Evolutionary conservation across 352 stramenopile species (phyloP).

Genomic region (Phytophthora chlamydospora): DNA sequence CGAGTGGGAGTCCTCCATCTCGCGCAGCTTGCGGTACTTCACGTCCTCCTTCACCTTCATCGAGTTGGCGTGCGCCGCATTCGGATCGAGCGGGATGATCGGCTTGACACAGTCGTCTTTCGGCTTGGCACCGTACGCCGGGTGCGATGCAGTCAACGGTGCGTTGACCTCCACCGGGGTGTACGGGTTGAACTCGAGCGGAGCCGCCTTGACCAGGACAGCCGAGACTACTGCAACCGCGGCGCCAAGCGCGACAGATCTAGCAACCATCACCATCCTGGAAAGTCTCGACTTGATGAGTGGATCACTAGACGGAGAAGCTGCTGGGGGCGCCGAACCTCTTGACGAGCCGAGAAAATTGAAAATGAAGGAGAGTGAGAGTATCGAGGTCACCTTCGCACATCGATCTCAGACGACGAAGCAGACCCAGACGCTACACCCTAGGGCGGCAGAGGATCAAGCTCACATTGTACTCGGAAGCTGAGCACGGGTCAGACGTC

Average conservation of each 20-base stretch:
- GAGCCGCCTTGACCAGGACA: slow-evolving; percentile 5
- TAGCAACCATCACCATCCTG: slow-evolving; percentile 16
- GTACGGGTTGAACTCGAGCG: slow-evolving; percentile 31
- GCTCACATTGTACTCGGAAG: slow-evolving; percentile 10
- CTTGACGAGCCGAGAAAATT: slow-evolving; percentile 18
- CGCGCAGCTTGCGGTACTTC: slow-evolving; percentile 11
- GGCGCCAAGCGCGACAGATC: slow-evolving; percentile 11
- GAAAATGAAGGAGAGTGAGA: slow-evolving; percentile 6
- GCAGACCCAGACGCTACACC: neutral
- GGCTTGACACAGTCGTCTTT: slow-evolving; percentile 20
- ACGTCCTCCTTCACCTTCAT: slow-evolving; percentile 6
- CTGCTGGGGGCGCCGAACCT: slow-evolving; percentile 14
- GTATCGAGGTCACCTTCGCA: neutral
- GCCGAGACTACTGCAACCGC: slow-evolving; percentile 5
- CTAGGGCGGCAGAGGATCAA: slow-evolving; percentile 6
- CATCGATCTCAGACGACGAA: too few relatives aligned
- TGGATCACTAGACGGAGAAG: neutral
- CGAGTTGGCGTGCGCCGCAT: slow-evolving; percentile 3
- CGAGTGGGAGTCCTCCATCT: slow-evolving; percentile 25
- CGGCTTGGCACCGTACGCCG: slow-evolving; percentile 28
- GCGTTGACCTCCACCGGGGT: slow-evolving; percentile 20
- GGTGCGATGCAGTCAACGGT: slow-evolving; percentile 27
- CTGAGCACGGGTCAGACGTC: slow-evolving; percentile 1
- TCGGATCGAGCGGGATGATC: slow-evolving; percentile 24
- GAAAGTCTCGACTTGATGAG: slow-evolving; percentile 7